Conservation (phyloP, 208 protist genomes). For the Leishmania martiniquensis region DNA sequence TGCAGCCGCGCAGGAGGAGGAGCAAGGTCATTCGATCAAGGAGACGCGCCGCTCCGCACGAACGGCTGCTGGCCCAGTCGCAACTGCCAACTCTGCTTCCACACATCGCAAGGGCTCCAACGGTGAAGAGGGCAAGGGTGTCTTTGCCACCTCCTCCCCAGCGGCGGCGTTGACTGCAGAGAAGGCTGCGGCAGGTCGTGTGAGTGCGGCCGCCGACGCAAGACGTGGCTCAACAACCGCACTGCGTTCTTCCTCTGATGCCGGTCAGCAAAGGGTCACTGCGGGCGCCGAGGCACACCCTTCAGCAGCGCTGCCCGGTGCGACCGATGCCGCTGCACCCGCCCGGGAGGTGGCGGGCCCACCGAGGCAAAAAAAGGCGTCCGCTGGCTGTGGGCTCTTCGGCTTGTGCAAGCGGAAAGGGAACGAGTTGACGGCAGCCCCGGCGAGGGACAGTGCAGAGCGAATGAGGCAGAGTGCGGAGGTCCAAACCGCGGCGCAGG, state of each 20-base stretch:
- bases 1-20: not conserved
- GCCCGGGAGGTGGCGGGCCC: not conserved
- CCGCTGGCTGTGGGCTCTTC: slow-evolving; percentile 7
- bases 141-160: not conserved
- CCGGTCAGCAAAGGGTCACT: not conserved
- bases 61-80: not conserved
- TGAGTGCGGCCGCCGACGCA: not conserved
- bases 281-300: not conserved
- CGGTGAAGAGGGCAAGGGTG: not conserved
- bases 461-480: not conserved
- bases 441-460: not conserved
- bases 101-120: not conserved
- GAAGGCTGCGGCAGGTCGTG: not conserved
- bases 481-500: not conserved
- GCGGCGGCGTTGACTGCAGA: not conserved
- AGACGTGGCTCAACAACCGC: too few relatives aligned
- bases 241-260: not conserved
- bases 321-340: not conserved
- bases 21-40: not conserved
- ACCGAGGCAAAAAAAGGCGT: slow-evolving; percentile 7
- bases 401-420: not conserved
- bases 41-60: not conserved
- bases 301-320: not conserved
- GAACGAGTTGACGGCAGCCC: not conserved
- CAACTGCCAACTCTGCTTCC: not conserved